Evolutionary conservation across 73 alveolate species (phyloP), one percentile per base, ranked within the genome.

Genomic region (Paramecium sonneborni): DNA sequence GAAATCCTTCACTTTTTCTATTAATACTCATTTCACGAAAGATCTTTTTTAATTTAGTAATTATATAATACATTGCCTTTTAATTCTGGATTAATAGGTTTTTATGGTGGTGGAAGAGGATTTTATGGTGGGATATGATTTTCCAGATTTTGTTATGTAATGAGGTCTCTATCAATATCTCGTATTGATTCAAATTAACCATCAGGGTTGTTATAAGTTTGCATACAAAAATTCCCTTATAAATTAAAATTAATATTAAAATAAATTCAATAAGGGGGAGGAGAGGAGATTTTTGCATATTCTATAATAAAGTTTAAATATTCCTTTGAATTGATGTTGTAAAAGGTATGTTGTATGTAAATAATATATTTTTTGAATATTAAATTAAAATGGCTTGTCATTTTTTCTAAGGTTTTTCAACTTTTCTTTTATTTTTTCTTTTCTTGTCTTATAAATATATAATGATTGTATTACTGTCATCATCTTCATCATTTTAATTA

Each of bases 111-210:
- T 30, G 69, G 46, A n/a, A 46, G 44, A 43, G 43, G 30, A 18
- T 38, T 3, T 79, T 43, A 26, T 21, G 76, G 43, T 21, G 76
- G 74, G 44, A 30, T 20, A 39, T 43, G 38, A 79, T 32, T 44
- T 20, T 67, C 52, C 38, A 26, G 23, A 35, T 14, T 72, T 35
- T 32, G 62, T 79, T 35, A 74, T 37, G 67, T 35, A 37, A 79
- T 38, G 24, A 79, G 55, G 41, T 79, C 74, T 1, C 21, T 43
- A 46, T 76, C 43, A 21, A 76, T 41, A 76, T 76, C 74, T 34
- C 76, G 15, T 24, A 79, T 62, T 43, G 76, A 23, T 6, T 79
- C 90, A 79, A 72, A 72, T 38, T 72, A 72, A 15, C 86, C 62
- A 72, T 72, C 67, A 72, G 86, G 67, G 34, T 72, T 32, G 34